Evolutionary conservation across 805 yeast species (phyloP).

Genomic region (Danielozyma ontarioensis): DNA sequence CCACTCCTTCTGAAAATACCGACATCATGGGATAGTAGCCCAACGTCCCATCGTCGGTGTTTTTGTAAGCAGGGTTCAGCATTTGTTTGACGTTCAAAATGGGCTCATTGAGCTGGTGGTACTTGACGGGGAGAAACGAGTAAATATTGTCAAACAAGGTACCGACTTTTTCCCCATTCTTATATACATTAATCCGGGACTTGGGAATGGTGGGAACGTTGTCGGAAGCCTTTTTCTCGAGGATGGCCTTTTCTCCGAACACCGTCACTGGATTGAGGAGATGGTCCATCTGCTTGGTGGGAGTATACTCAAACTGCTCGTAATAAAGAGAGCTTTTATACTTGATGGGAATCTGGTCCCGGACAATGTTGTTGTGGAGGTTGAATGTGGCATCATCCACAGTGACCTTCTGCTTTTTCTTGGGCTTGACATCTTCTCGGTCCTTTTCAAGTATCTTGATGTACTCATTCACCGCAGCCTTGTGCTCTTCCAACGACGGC

Average conservation of each 20-base stretch:
- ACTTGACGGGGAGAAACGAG: conserved; percentile 60
- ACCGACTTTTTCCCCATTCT: conserved; percentile 71
- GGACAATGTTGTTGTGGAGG: conserved; percentile 39
- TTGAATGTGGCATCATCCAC: conserved; percentile 6
- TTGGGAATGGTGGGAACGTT: conserved; percentile 41
- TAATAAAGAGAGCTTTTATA: conserved; percentile 72
- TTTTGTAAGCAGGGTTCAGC: conserved; percentile 31
- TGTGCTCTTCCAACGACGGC: conserved; percentile 50
- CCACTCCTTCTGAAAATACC: conserved; percentile 74
- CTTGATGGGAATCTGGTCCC: conserved; percentile 86
- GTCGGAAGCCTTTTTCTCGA: conserved; percentile 39
- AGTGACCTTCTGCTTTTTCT: conserved; percentile 14
- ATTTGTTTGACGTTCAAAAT: conserved; percentile 23
- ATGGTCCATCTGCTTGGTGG: conserved; percentile 68
- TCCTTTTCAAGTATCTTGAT: conserved; percentile 6
- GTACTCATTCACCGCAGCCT: conserved; percentile 31
- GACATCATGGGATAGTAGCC: conserved; percentile 93
- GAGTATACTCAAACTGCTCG: conserved; percentile 78
- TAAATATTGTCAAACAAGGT: conserved; percentile 61
- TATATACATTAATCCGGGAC: conserved; percentile 64
- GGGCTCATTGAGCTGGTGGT: not conserved
- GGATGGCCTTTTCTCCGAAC: conserved; percentile 62
- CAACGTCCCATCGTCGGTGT: conserved; percentile 73
- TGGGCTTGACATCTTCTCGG: conserved; percentile 4
- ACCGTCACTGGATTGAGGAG: conserved; percentile 66